These are phyloP conservation scores for Ophiostoma populinum DNA, from an alignment of 2,329 filamentous ascomycete genomes.

Conservation along the genomic window DNA sequence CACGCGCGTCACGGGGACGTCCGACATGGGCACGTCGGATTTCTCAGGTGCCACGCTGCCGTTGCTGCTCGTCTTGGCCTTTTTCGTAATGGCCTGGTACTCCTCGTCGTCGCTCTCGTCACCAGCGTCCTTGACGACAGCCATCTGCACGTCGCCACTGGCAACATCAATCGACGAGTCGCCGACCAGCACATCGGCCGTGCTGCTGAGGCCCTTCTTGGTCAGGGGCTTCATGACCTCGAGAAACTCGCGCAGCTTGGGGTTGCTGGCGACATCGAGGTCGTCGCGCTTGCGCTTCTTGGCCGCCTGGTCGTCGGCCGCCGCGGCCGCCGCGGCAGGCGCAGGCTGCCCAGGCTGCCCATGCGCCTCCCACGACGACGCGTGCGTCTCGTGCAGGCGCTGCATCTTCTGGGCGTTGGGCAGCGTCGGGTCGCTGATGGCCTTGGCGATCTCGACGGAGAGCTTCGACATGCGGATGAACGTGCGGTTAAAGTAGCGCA, in stretches of 20 bases:
- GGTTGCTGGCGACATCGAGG: conserved; percentile 40
- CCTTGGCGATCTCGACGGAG: conserved; percentile 69
- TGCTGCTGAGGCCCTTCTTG: conserved; percentile 10
- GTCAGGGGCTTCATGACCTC: conserved; percentile 56
- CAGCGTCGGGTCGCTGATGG: conserved; percentile 31
- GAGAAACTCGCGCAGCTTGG: conserved; percentile 74
- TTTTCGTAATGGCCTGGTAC: conserved; percentile 45
- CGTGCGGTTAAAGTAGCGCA: conserved; percentile 88
- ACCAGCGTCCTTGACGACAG: conserved; percentile 18
- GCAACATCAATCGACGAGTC: background rate
- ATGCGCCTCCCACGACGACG: background rate
- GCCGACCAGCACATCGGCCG: conserved; percentile 7
- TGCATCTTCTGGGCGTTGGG: conserved; percentile 12
- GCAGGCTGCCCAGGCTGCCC: background rate
- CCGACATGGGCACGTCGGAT: background rate
- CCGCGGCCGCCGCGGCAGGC: background rate
- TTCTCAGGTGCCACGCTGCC: background rate
- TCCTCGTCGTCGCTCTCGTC: conserved; percentile 58
- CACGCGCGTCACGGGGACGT: conserved; percentile 1
- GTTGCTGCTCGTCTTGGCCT: conserved; percentile 20
- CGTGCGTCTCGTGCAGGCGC: conserved; percentile 6
- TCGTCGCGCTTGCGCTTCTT: conserved; percentile 55
- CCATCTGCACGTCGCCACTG: background rate
- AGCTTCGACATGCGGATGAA: conserved; percentile 96
- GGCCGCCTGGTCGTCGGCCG: conserved; percentile 18